Conservation (phyloP, 352 stramenopile genomes). For the Globisporangium recalcitrans region DNA sequence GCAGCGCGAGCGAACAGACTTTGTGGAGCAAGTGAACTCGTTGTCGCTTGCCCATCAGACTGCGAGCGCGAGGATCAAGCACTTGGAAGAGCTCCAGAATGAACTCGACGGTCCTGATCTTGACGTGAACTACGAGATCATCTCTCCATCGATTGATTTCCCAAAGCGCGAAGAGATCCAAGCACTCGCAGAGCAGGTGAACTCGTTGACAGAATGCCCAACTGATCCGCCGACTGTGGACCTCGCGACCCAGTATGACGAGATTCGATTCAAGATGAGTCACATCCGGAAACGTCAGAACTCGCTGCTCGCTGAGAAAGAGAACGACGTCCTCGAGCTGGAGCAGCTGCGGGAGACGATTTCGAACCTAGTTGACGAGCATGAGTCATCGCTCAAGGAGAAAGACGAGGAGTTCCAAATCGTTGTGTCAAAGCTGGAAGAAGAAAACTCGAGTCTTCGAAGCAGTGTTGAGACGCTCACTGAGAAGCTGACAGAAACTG, state of each 20-base stretch:
- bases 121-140: conserved; percentile 39
- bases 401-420: conserved; percentile 7
- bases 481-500: conserved; percentile 19
- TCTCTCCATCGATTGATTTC: conserved; percentile 40
- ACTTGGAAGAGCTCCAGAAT: conserved; percentile 35
- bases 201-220: conserved; percentile 10
- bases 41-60: conserved; percentile 21
- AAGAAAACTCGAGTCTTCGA: conserved; percentile 8
- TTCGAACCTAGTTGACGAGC: conserved; percentile 12
- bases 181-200: conserved; percentile 11
- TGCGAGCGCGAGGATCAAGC: conserved; percentile 22
- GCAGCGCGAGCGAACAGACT: conserved; percentile 8
- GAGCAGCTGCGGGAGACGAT: conserved; percentile 19
- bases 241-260: conserved; percentile 15
- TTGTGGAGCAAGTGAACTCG: conserved; percentile 18
- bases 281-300: conserved; percentile 22
- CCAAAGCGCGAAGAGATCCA: conserved; percentile 43
- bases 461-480: conserved; percentile 23
- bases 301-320: conserved; percentile 16
- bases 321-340: conserved; percentile 17
- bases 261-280: conserved; percentile 20
- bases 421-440: background rate
- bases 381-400: conserved; percentile 5
- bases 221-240: background rate
- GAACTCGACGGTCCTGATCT: conserved; percentile 33